Evolutionary conservation across 257 asterid genomes (phyloP).

Genomic region (Nicotiana knightiana): DNA sequence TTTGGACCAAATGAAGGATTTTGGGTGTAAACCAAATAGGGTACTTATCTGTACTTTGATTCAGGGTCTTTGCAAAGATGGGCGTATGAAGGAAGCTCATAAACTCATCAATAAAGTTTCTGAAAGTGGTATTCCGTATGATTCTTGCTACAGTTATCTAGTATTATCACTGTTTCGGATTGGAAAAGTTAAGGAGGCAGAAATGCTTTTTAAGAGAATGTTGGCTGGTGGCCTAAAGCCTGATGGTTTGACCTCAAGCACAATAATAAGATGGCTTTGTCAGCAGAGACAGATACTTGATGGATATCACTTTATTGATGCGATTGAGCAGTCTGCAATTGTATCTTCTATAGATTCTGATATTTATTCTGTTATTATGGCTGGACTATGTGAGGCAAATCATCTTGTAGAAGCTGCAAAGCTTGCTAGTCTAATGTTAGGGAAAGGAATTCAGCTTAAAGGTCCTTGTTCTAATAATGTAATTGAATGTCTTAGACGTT

Average conservation of each 20-base stretch:
- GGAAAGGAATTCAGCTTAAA: slow-evolving; percentile 28
- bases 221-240: slow-evolving; percentile 54
- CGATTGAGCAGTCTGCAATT: slow-evolving; percentile 40
- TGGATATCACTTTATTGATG: slow-evolving; percentile 48
- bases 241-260: slow-evolving; percentile 49
- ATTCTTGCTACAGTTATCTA: slow-evolving; percentile 54
- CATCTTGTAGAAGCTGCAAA: slow-evolving; percentile 40
- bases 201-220: slow-evolving; percentile 52
- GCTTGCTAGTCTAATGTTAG: slow-evolving; percentile 40
- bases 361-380: slow-evolving; percentile 42
- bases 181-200: slow-evolving; percentile 51
- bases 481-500: slow-evolving; percentile 21
- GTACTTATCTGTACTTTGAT: slow-evolving; percentile 44
- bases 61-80: slow-evolving; percentile 64
- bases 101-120: slow-evolving; percentile 39
- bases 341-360: slow-evolving; percentile 42
- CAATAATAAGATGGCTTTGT: slow-evolving; percentile 35
- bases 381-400: slow-evolving; percentile 45
- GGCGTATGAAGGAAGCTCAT: slow-evolving; percentile 50
- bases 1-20: slow-evolving; percentile 50
- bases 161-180: slow-evolving; percentile 44
- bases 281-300: slow-evolving; percentile 47
- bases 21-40: slow-evolving; percentile 50
- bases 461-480: slow-evolving; percentile 24
- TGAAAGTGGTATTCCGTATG: slow-evolving; percentile 25